These are phyloP conservation scores for Porodaedalea pini DNA, from an alignment of 1,284 basidiomycete species.

Conservation along the genomic window DNA sequence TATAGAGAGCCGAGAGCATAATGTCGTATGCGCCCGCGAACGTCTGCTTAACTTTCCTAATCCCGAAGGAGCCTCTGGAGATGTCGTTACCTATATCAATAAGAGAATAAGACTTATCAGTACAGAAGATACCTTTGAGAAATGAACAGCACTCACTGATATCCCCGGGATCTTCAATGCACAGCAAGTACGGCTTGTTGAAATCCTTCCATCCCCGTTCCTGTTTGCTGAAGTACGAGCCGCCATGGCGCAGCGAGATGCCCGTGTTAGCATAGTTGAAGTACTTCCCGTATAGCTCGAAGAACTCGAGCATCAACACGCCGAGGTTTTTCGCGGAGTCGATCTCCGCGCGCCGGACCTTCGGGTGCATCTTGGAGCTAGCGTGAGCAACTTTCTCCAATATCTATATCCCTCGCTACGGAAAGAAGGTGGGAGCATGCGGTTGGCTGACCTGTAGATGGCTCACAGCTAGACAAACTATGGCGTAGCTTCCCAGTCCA, in stretches of 20 bases:
- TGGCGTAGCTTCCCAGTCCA: conserved; percentile 91
- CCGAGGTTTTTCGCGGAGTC: conserved; percentile 86
- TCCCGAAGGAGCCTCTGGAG: conserved; percentile 82
- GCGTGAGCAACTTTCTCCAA: conserved; percentile 22
- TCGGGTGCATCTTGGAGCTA: conserved; percentile 74
- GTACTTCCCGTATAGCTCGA: conserved; percentile 90
- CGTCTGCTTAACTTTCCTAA: conserved; percentile 77
- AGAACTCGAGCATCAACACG: conserved; percentile 91
- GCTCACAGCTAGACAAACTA: conserved; percentile 89
- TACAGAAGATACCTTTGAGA: conserved; percentile 4
- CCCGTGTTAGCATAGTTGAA: conserved; percentile 94
- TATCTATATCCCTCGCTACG: background rate
- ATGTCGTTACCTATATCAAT: conserved; percentile 82
- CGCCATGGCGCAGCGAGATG: conserved; percentile 83
- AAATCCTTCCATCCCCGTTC: conserved; percentile 77
- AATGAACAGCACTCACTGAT: conserved; percentile 47
- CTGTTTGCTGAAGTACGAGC: conserved; percentile 80
- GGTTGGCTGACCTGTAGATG: conserved; percentile 70
- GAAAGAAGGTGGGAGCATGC: background rate
- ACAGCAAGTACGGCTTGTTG: conserved; percentile 60
- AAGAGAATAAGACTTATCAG: background rate
- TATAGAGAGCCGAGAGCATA: conserved; percentile 67
- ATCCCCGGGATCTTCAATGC: conserved; percentile 96
- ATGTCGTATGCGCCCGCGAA: conserved; percentile 86
- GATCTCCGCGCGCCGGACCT: conserved; percentile 85